phyloP scores from a whole-genome alignment of 2,329 filamentous ascomycete species.

The Penicillium sp. region DNA sequence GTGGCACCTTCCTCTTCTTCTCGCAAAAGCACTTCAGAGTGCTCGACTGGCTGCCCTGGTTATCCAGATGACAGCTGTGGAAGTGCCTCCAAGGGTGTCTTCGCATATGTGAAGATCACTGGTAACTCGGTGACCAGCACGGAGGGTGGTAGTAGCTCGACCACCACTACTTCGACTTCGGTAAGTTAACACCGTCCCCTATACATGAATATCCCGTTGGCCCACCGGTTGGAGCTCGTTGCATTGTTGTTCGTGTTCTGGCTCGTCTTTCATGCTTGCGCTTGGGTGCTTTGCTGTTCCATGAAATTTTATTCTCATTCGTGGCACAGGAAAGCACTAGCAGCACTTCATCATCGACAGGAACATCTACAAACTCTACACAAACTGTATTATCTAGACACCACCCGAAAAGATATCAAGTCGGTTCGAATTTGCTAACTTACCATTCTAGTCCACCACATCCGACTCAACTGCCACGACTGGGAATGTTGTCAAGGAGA shows the following conservation, averaged over 20 bases:
- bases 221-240: background rate
- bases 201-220: background rate
- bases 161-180: conserved; percentile 33
- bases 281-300: conserved; percentile 19
- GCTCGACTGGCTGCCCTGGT: conserved; percentile 53
- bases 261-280: conserved; percentile 17
- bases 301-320: conserved; percentile 27
- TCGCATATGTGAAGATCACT: conserved; percentile 50
- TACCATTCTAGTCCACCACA: conserved; percentile 21
- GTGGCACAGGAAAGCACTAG: conserved; percentile 30
- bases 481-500: conserved; percentile 29
- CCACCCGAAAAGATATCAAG: background rate
- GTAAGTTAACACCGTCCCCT: conserved; percentile 26
- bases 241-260: conserved; percentile 6
- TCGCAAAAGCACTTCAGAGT: conserved; percentile 39
- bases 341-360: conserved; percentile 22
- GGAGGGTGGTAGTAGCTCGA: conserved; percentile 27
- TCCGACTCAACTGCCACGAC: conserved; percentile 26
- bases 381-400: conserved; percentile 21
- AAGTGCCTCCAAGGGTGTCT: conserved; percentile 46
- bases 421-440: conserved; percentile 15
- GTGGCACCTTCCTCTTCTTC: conserved; percentile 48
- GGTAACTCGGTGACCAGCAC: conserved; percentile 44
- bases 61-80: conserved; percentile 56
- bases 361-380: conserved; percentile 23